Conservation (phyloP, 2,329 filamentous ascomycete genomes). For the Didymella pinodella region DNA sequence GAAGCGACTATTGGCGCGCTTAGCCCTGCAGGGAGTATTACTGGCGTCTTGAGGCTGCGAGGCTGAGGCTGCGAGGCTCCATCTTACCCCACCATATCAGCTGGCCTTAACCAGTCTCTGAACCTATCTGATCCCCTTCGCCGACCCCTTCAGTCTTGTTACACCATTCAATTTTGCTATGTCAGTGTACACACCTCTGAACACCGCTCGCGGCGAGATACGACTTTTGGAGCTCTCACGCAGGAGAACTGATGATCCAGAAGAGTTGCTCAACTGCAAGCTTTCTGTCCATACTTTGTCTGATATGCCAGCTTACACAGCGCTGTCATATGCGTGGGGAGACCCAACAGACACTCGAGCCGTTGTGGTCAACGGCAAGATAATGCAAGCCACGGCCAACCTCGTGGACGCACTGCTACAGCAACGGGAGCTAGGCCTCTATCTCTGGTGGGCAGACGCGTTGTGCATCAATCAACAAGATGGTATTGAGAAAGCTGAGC, state of each 20-base stretch:
- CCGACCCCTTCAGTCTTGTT: too few relatives aligned
- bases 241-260: background rate
- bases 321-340: slow-evolving; percentile 10
- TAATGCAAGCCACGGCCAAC: background rate
- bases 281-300: background rate
- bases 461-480: too few relatives aligned
- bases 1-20: too few relatives aligned
- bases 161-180: too few relatives aligned
- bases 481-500: too few relatives aligned
- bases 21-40: too few relatives aligned
- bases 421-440: background rate
- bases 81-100: too few relatives aligned
- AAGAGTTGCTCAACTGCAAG: background rate
- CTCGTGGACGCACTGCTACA: slow-evolving; percentile 4
- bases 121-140: too few relatives aligned
- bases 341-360: background rate
- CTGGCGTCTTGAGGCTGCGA: too few relatives aligned
- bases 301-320: background rate
- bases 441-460: too few relatives aligned
- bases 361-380: background rate
- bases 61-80: too few relatives aligned
- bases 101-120: too few relatives aligned
- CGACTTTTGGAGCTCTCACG: background rate
- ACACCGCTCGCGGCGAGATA: background rate
- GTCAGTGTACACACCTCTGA: background rate